phyloP scores from a whole-genome alignment of 768 basidiomycete genomes.

The Terana coerulea region DNA sequence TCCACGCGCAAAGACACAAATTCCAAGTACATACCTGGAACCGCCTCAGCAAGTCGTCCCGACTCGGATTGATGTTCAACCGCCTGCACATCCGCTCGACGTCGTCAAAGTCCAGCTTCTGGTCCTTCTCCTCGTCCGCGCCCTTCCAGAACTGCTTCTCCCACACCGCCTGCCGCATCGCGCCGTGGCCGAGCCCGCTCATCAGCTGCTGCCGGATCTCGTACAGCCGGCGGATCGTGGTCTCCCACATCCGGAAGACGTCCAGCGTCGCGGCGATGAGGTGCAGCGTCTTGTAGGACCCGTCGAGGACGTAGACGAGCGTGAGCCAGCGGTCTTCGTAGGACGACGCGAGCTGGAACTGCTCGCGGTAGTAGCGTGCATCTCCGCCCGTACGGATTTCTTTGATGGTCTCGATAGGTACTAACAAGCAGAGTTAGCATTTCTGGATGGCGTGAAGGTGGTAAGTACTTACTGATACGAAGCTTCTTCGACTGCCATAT shows the following conservation, averaged over 20 bases:
- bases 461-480: constrained; percentile 50
- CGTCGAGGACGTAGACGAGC: constrained; percentile 75
- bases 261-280: constrained; percentile 68
- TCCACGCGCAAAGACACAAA: not conserved
- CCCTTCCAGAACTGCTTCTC: constrained; percentile 81
- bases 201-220: constrained; percentile 67
- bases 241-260: constrained; percentile 60
- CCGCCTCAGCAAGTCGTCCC: constrained; percentile 47
- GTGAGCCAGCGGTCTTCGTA: constrained; percentile 79
- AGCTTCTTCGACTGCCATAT: constrained; percentile 72
- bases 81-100: constrained; percentile 67
- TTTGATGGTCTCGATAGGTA: constrained; percentile 82
- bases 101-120: constrained; percentile 65
- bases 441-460: not conserved
- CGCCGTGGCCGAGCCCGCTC: constrained; percentile 59
- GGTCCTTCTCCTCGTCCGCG: constrained; percentile 58
- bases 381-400: constrained; percentile 77
- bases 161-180: constrained; percentile 68
- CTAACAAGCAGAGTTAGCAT: constrained; percentile 34
- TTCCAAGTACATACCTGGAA: constrained; percentile 46
- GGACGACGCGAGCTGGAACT: constrained; percentile 59
- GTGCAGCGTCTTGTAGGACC: constrained; percentile 82
- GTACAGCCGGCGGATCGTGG: constrained; percentile 59
- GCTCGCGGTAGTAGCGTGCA: constrained; percentile 66
- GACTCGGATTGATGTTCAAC: constrained; percentile 59